Evolutionary conservation across 1,284 basidiomycete genomes (phyloP).

Genomic region (Microbotryum saponariae): DNA sequence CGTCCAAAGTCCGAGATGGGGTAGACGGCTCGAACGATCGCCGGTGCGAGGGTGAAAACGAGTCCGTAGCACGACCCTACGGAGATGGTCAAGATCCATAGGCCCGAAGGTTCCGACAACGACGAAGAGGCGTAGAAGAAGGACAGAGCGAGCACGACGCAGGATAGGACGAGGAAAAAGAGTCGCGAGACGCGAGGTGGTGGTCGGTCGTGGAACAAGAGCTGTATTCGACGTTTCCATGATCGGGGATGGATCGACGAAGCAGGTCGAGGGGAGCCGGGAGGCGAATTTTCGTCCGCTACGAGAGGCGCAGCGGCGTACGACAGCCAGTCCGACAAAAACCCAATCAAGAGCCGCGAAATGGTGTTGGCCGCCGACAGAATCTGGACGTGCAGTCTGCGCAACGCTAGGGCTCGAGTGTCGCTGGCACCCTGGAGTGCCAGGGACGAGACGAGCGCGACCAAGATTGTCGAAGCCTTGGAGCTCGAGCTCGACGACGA

Average conservation of each 20-base stretch:
- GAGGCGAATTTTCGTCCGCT: background rate
- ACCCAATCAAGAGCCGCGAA: conserved; percentile 29
- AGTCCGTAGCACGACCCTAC: conserved; percentile 27
- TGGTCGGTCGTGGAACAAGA: background rate
- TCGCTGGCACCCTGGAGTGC: background rate
- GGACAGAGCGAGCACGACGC: conserved; percentile 11
- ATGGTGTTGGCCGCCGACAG: conserved; percentile 31
- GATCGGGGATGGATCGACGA: background rate
- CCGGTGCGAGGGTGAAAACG: conserved; percentile 28
- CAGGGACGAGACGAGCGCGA: background rate
- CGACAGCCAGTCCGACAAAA: conserved; percentile 28
- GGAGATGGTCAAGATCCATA: conserved; percentile 28
- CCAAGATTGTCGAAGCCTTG: too few relatives aligned
- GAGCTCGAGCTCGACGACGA: background rate
- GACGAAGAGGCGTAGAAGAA: conserved; percentile 19
- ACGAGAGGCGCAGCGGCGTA: conserved; percentile 4
- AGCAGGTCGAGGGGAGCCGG: background rate
- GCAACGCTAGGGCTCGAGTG: conserved; percentile 14
- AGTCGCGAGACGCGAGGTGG: conserved; percentile 18
- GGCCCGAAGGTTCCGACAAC: conserved; percentile 6
- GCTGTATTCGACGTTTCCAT: background rate
- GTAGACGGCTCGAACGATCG: conserved; percentile 31
- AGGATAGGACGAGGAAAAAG: conserved; percentile 19
- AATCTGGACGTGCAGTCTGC: conserved; percentile 30
- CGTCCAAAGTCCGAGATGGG: conserved; percentile 30